phyloP scores from a whole-genome alignment of 2,329 filamentous ascomycete species.

The Penicillium frequentans region DNA sequence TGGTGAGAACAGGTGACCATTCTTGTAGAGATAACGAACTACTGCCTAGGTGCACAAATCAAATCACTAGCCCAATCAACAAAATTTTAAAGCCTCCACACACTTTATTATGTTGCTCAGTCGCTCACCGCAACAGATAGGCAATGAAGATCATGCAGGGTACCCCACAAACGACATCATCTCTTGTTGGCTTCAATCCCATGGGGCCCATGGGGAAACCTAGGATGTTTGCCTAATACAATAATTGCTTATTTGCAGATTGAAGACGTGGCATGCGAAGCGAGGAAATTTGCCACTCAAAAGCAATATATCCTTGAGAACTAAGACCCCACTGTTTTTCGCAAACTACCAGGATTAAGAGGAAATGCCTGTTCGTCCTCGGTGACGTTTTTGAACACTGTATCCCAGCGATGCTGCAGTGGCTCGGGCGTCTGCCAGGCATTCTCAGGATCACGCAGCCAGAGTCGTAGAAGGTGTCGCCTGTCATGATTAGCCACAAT shows the following conservation, averaged over 20 bases:
- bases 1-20: not conserved
- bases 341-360: slow-evolving; percentile 36
- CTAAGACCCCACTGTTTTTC: slow-evolving; percentile 21
- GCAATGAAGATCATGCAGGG: slow-evolving; percentile 31
- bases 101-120: not conserved
- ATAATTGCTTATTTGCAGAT: not conserved
- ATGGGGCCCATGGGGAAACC: slow-evolving; percentile 23
- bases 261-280: not conserved
- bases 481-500: slow-evolving; percentile 19
- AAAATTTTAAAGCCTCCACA: not conserved
- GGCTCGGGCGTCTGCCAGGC: slow-evolving; percentile 46
- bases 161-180: slow-evolving; percentile 38
- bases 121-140: slow-evolving; percentile 32
- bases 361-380: slow-evolving; percentile 46
- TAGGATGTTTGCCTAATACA: slow-evolving; percentile 10
- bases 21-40: not conserved
- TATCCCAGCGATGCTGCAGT: slow-evolving; percentile 40
- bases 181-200: slow-evolving; percentile 26
- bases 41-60: no score
- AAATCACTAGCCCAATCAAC: not conserved
- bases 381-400: slow-evolving; percentile 42
- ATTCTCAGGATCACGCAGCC: slow-evolving; percentile 49
- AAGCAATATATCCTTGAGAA: not conserved
- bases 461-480: slow-evolving; percentile 49
- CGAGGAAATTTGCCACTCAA: not conserved